Percentiles rank a stretch among this genome's conserved stretches.
Conservation (phyloP, 75 land plant genomes). For the Isoetes taiwanensis region DNA sequence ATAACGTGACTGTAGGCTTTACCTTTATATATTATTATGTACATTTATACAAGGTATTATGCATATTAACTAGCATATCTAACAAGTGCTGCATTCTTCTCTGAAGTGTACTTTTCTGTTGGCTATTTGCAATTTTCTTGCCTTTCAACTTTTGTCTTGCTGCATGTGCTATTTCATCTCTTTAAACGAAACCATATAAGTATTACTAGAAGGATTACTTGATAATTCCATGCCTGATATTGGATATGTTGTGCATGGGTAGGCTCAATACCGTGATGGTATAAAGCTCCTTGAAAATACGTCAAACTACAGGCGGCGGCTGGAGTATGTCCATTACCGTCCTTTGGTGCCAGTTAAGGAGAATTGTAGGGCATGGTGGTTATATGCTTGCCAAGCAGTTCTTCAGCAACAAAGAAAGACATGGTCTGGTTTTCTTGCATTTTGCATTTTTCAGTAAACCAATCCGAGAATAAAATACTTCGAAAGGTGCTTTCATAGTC, state of each 20-base stretch:
- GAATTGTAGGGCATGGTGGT: slow-evolving; percentile 71
- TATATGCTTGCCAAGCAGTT: slow-evolving; percentile 64
- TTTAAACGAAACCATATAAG: neutral
- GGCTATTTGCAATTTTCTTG: slow-evolving; percentile 1
- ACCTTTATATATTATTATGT: too few species aligned
- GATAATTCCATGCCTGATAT: too few species aligned
- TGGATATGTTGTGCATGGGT: too few species aligned
- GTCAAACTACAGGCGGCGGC: slow-evolving; percentile 55
- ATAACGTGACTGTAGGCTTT: too few species aligned
- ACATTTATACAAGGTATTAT: too few species aligned
- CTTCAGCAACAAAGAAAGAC: slow-evolving; percentile 60
- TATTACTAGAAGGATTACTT: too few species aligned
- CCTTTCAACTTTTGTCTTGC: neutral
- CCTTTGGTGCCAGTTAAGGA: slow-evolving; percentile 50
- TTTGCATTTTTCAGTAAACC: too few species aligned
- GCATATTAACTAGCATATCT: too few species aligned
- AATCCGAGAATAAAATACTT: too few species aligned
- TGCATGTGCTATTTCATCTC: neutral
- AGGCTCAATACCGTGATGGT: slow-evolving; percentile 96
- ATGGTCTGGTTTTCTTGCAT: slow-evolving; percentile 31
- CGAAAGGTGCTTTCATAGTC: too few species aligned
- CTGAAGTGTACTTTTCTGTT: neutral
- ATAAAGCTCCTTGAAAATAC: slow-evolving; percentile 78
- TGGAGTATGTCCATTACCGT: slow-evolving; percentile 72
- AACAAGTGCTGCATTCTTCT: neutral